phyloP scores from a whole-genome alignment of 1,284 basidiomycete species.

The Athelia sp. region DNA sequence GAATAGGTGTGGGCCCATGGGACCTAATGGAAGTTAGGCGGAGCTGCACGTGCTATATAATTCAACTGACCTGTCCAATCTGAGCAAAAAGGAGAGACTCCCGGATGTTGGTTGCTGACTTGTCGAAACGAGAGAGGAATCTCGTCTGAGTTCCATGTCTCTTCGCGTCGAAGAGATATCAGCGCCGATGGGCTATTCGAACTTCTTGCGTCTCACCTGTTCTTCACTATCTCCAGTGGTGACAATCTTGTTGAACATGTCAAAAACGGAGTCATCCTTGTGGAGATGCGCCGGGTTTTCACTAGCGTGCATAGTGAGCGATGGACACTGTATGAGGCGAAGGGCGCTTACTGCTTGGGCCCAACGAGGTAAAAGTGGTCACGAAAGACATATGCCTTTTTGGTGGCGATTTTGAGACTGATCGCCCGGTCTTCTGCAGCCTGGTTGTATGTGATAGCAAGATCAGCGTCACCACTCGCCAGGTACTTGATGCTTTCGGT shows the following conservation, averaged over 20 bases:
- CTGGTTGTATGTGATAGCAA: constrained; percentile 44
- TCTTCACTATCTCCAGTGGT: constrained; percentile 29
- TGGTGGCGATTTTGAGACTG: constrained; percentile 20
- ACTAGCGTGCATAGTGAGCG: background rate
- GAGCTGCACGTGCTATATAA: background rate
- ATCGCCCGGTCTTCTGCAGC: constrained; percentile 37
- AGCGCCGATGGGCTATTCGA: background rate
- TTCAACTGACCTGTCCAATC: constrained; percentile 41
- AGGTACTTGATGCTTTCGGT: constrained; percentile 39
- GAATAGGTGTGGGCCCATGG: constrained; percentile 47
- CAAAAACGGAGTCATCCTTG: constrained; percentile 26
- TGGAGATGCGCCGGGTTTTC: constrained; percentile 28
- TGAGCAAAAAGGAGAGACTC: constrained; percentile 40
- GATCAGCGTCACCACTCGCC: constrained; percentile 32
- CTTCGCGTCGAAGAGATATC: constrained; percentile 9
- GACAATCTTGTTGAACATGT: constrained; percentile 40
- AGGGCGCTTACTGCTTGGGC: constrained; percentile 12
- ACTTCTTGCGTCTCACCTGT: constrained; percentile 18
- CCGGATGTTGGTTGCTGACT: constrained; percentile 53
- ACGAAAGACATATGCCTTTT: constrained; percentile 35
- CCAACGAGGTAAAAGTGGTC: constrained; percentile 41
- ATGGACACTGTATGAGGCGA: background rate
- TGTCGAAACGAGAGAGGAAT: constrained; percentile 49
- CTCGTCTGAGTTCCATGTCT: constrained; percentile 28
- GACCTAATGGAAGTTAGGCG: constrained; percentile 25